A percentile compares a stretch with the other conserved stretches of the same genome.
These are phyloP conservation scores for Chlamydomonas reinhardtii DNA, from an alignment of 163 green algal species.

Conservation along the genomic window DNA sequence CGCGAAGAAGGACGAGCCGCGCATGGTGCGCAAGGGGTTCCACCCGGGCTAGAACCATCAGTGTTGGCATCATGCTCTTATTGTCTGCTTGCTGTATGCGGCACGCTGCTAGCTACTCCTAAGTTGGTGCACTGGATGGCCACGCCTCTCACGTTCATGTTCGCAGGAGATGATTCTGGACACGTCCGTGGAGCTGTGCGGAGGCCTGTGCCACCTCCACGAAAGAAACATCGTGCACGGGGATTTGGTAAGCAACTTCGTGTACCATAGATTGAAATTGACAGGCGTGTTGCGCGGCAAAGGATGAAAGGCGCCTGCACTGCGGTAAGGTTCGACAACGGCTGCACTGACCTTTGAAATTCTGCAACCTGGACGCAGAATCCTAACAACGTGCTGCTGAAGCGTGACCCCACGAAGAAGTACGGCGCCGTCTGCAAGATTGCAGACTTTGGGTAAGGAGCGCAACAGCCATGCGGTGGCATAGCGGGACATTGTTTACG, in stretches of 20 bases:
- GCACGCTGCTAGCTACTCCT: too few species aligned
- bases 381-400: slow-evolving; percentile 57
- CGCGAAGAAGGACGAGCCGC: slow-evolving; percentile 34
- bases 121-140: too few species aligned
- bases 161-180: slow-evolving; percentile 51
- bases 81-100: too few species aligned
- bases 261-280: too few species aligned
- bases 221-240: slow-evolving; percentile 52
- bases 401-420: slow-evolving; percentile 32
- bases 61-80: too few species aligned
- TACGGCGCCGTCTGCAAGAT: slow-evolving; percentile 48
- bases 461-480: too few species aligned
- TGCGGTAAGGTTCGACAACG: too few species aligned
- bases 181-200: slow-evolving; percentile 20
- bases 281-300: not conserved
- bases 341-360: too few species aligned
- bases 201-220: slow-evolving; percentile 49
- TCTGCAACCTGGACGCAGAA: slow-evolving; percentile 28
- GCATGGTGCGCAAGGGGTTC: slow-evolving; percentile 16
- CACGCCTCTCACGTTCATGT: too few species aligned
- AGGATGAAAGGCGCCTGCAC: too few species aligned
- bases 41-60: not conserved
- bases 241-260: slow-evolving; percentile 31
- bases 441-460: slow-evolving; percentile 33
- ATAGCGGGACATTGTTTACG: too few species aligned